Conservation (phyloP, 345 rosid species). For the Corchorus capsularis region DNA sequence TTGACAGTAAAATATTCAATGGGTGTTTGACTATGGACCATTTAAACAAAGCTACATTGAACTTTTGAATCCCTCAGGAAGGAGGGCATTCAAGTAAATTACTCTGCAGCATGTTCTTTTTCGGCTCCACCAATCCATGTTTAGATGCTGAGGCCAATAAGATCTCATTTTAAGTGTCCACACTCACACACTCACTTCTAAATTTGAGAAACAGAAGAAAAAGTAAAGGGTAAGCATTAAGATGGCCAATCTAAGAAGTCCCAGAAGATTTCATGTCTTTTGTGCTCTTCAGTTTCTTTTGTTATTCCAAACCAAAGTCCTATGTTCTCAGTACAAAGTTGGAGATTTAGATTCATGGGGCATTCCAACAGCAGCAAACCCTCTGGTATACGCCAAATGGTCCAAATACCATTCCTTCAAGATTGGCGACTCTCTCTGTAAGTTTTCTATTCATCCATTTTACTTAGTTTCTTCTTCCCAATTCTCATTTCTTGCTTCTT, state of each 20-base stretch:
- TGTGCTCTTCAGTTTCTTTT: conserved; percentile 42
- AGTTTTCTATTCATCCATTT: conserved; percentile 21
- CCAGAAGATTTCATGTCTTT: background rate
- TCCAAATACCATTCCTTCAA: conserved; percentile 58
- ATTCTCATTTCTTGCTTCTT: too few relatives aligned
- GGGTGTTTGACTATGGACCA: background rate
- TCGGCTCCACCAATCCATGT: conserved; percentile 4
- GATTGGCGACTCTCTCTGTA: conserved; percentile 85
- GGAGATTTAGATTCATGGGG: conserved; percentile 94
- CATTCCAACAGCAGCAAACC: conserved; percentile 62
- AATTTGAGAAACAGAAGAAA: conserved; percentile 11
- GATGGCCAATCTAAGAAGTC: conserved; percentile 18
- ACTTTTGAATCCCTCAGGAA: background rate
- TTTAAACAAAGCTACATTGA: background rate
- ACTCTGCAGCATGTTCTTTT: background rate
- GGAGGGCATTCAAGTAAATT: conserved; percentile 14
- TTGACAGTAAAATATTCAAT: background rate
- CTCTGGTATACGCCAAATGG: conserved; percentile 71
- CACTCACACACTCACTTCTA: background rate
- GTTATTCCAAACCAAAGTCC: conserved; percentile 46
- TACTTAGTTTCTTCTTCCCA: too few relatives aligned
- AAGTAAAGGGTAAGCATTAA: background rate
- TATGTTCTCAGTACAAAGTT: conserved; percentile 56
- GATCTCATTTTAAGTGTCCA: background rate
- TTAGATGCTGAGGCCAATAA: conserved; percentile 15